Percentiles rank a stretch among this genome's conserved stretches.
phyloP scores from a whole-genome alignment of 257 asterid genomes.

The Thymus quinquecostatus region DNA sequence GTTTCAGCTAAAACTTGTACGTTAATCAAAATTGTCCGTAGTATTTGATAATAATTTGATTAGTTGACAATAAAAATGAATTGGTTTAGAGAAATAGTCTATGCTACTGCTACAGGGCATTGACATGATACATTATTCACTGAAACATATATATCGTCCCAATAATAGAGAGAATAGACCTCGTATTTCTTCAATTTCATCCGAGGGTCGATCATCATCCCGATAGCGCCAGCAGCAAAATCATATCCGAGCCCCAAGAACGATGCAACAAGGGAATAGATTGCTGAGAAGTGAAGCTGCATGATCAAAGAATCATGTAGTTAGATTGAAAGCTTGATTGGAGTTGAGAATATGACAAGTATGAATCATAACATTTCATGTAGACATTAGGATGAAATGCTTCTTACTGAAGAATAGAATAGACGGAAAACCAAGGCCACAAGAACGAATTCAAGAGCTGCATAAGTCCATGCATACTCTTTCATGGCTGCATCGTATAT shows the following conservation, averaged over 20 bases:
- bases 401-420: conserved; percentile 68
- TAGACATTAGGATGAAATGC: background rate
- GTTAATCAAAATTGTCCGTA: no score
- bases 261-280: conserved; percentile 57
- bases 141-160: no score
- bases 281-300: conserved; percentile 67
- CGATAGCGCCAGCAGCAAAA: conserved; percentile 49
- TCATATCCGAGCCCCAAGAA: conserved; percentile 61
- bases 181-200: background rate
- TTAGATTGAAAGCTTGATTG: background rate
- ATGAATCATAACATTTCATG: background rate
- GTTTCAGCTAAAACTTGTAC: no score
- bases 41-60: no score
- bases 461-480: conserved; percentile 82
- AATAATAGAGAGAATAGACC: background rate
- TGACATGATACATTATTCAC: no score
- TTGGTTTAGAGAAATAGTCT: no score
- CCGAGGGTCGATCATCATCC: conserved; percentile 36
- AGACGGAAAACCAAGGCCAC: conserved; percentile 63
- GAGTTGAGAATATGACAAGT: background rate
- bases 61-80: no score
- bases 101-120: no score
- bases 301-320: conserved; percentile 10
- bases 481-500: conserved; percentile 63
- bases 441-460: conserved; percentile 82